phyloP scores from a whole-genome alignment of 2,329 filamentous ascomycete genomes.

The Boeremia lycopersici region DNA sequence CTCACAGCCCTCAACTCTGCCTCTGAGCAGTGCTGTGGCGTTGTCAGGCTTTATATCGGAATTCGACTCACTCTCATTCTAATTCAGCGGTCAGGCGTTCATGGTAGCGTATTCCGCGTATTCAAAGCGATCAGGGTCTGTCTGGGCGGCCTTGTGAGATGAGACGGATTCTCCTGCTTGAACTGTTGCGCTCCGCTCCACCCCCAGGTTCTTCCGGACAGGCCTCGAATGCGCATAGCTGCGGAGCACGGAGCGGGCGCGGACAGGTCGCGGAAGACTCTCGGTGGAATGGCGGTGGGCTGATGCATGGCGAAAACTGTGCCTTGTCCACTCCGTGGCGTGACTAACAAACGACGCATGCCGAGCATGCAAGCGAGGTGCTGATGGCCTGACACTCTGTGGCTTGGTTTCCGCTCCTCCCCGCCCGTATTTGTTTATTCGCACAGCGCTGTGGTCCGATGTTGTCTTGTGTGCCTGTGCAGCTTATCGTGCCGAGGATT shows the following conservation, averaged over 20 bases:
- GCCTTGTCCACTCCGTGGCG: neutral
- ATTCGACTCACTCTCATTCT: neutral
- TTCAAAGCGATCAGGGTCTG: neutral
- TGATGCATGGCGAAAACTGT: conserved; percentile 13
- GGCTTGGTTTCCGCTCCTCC: conserved; percentile 25
- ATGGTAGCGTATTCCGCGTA: no score
- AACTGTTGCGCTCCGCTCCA: conserved; percentile 1
- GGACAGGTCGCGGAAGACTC: neutral
- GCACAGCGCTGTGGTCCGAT: conserved; percentile 12
- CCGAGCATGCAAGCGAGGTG: conserved; percentile 12
- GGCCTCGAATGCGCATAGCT: neutral
- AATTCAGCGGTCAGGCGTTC: neutral
- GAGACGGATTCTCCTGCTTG: neutral
- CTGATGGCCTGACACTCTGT: conserved; percentile 8
- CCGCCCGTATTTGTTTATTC: conserved; percentile 36
- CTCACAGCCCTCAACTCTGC: neutral
- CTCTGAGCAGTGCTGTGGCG: neutral
- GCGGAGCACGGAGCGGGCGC: neutral
- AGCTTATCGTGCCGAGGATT: neutral
- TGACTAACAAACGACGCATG: conserved; percentile 25
- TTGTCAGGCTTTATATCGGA: neutral
- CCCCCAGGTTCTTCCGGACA: neutral
- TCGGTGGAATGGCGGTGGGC: neutral
- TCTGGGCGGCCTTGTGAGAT: neutral
- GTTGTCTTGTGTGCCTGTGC: neutral